Base-by-base conservation (phyloP, 306 rosid genomes). In the Vicia villosa region DNA sequence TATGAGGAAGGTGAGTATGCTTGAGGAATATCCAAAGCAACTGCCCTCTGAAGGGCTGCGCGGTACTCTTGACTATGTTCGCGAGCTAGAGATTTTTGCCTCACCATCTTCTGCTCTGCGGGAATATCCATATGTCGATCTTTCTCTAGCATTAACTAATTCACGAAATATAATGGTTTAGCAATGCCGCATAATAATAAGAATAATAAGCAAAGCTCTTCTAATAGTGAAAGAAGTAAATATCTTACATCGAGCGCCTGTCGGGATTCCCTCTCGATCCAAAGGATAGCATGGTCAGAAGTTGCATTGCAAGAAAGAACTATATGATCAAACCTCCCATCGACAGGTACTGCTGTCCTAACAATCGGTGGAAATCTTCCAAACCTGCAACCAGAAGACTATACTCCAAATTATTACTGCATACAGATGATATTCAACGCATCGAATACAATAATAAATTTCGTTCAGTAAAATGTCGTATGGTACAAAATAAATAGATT, bases 271-370 rank as follows among this genome's bases (percentile, higher is more conserved):
- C 86, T 87, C 85, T 94, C 96, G 16, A 94, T 86, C 99, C 97
- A 88, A 68, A 94, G 77, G 71, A 91, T 87, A 60, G 92, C 90
- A 77, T 94, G 99, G 69, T 94, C 97, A 41, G 92, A 40, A 60
- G 86, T 80, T 61, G 91, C 89, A 73, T 94, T 87, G 86, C 99
- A 94, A 68, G 99, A 90, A 77, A 94, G 87, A 76, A 94, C 99
- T 42, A 91, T 9, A 70, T 88, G 96, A 70, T 94, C 99, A 65
- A 94, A 94, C 70, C 99, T 89, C 83, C 96, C 97, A 80, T 94
- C 99, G 43, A 94, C 97, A 20, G 98, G 98, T 55, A 94, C 97
- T 1, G 98, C 98, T 19, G 98, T 94, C 84, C 88, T 84, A 63
- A 94, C 99, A 46, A 88, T 92, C 0, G 99, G 99, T 1, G 96